Percentiles rank a stretch among this genome's conserved stretches.
Evolutionary conservation across 495 filamentous ascomycete species (phyloP).

Genomic region (Xylaria bambusicola): DNA sequence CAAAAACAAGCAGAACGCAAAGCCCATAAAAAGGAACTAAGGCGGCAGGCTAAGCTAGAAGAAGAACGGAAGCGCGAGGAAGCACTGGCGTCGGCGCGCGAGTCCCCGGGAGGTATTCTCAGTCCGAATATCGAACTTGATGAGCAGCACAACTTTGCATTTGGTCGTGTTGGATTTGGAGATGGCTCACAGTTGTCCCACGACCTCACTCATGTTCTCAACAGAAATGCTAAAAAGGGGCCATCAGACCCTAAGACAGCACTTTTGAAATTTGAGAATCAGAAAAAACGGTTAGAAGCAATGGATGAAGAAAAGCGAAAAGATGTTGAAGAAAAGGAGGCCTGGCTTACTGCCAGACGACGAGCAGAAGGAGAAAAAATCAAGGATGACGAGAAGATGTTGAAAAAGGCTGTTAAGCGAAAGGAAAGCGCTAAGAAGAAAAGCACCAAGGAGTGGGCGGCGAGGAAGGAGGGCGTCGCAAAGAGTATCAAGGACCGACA

Average conservation of each 20-base stretch:
- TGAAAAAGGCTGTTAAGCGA: constrained; percentile 94
- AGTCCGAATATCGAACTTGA: constrained; percentile 72
- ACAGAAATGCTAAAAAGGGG: constrained; percentile 64
- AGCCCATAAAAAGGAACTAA: constrained; percentile 80
- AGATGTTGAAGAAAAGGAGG: constrained; percentile 87
- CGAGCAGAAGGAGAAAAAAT: constrained; percentile 88
- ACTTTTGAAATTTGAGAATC: constrained; percentile 68
- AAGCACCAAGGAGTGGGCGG: constrained; percentile 86
- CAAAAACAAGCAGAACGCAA: constrained; percentile 84
- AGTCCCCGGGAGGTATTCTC: constrained; percentile 56
- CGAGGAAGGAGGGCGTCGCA: constrained; percentile 72
- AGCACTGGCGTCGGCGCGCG: constrained; percentile 62
- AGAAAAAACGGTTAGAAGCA: constrained; percentile 65
- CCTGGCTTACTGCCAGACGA: constrained; percentile 89
- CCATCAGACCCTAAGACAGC: constrained; percentile 77
- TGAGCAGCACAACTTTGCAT: constrained; percentile 63
- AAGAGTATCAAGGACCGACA: constrained; percentile 77
- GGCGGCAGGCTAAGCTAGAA: constrained; percentile 72
- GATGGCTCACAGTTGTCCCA: constrained; percentile 78
- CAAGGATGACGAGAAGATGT: constrained; percentile 79
- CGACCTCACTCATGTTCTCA: constrained; percentile 60
- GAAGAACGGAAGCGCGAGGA: constrained; percentile 70
- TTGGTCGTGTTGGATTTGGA: constrained; percentile 81
- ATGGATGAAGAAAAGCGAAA: constrained; percentile 77
- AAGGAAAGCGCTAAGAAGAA: constrained; percentile 88